phyloP scores from a whole-genome alignment of 495 filamentous ascomycete species.

The Aspergillus haitiensis region DNA sequence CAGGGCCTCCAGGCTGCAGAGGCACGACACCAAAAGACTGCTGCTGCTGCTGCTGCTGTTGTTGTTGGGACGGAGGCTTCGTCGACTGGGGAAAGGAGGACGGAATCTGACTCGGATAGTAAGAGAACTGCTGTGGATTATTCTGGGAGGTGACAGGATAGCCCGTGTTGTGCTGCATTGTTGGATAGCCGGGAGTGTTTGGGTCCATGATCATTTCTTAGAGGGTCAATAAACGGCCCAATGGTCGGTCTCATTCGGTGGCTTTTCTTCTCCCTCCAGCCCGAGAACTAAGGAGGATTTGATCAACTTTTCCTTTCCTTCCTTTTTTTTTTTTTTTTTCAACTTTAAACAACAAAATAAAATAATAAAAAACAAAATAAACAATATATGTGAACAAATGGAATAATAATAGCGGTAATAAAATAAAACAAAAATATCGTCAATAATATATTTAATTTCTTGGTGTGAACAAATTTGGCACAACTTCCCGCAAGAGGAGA shows the following conservation, averaged over 20 bases:
- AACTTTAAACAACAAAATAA: neutral
- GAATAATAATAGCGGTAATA: constrained; percentile 12
- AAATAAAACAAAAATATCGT: constrained; percentile 11
- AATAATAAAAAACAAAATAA: neutral
- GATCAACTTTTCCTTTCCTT: too few species aligned
- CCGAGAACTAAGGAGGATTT: neutral
- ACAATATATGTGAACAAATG: neutral
- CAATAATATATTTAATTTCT: constrained; percentile 4
- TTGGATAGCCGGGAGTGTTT: constrained; percentile 43
- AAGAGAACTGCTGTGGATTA: constrained; percentile 39
- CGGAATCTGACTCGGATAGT: constrained; percentile 41
- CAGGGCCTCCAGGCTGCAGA: constrained; percentile 41
- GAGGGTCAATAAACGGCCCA: constrained; percentile 13
- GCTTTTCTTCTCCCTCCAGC: neutral
- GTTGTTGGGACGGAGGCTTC: constrained; percentile 28
- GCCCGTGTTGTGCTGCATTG: constrained; percentile 30
- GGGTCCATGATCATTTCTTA: constrained; percentile 40
- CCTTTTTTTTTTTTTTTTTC: too few species aligned
- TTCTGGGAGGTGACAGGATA: constrained; percentile 44
- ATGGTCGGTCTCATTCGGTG: constrained; percentile 5
- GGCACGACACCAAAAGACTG: constrained; percentile 45
- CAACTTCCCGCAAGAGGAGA: neutral
- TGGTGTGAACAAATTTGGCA: constrained; percentile 6
- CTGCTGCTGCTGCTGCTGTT: constrained; percentile 11
- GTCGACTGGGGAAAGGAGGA: constrained; percentile 40